Evolutionary conservation across 2,329 filamentous ascomycete genomes (phyloP).

Genomic region (Botrytis squamosa): DNA sequence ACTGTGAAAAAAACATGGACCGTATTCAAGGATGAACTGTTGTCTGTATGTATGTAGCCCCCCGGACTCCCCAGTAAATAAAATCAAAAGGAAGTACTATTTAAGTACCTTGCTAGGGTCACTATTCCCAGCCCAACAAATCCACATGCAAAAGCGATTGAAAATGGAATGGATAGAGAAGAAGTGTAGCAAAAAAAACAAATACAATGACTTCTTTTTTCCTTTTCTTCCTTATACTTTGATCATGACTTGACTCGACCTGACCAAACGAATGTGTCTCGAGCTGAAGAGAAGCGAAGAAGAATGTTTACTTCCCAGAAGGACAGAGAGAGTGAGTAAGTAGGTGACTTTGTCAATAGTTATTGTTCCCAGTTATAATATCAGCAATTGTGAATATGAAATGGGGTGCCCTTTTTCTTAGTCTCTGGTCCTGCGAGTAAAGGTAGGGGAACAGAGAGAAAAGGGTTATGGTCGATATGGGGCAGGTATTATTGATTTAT

Average conservation of each 20-base stretch:
- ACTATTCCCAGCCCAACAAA: slow-evolving; percentile 41
- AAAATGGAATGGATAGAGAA: slow-evolving; percentile 25
- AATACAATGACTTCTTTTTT: background rate
- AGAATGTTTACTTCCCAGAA: background rate
- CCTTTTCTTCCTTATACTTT: background rate
- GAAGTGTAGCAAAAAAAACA: slow-evolving; percentile 5
- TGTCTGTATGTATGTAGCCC: slow-evolving; percentile 3
- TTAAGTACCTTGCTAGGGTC: slow-evolving; percentile 40
- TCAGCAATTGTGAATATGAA: background rate
- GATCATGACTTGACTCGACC: slow-evolving; percentile 2
- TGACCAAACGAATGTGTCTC: background rate
- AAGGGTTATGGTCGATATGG: background rate
- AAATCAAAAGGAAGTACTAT: slow-evolving; percentile 4
- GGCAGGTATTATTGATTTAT: background rate
- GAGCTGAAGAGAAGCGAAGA: background rate
- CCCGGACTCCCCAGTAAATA: slow-evolving; percentile 12
- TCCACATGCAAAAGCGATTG: slow-evolving; percentile 24
- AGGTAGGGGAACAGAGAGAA: background rate
- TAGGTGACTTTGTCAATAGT: background rate
- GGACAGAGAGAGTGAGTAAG: background rate
- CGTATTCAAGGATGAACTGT: slow-evolving; percentile 7
- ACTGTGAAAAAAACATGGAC: slow-evolving; percentile 1
- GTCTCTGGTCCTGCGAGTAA: background rate
- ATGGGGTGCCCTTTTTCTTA: background rate
- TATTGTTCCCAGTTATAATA: background rate